These are phyloP conservation scores for Plenodomus tracheiphilus DNA, from an alignment of 2,329 filamentous ascomycete species.

Conservation along the genomic window DNA sequence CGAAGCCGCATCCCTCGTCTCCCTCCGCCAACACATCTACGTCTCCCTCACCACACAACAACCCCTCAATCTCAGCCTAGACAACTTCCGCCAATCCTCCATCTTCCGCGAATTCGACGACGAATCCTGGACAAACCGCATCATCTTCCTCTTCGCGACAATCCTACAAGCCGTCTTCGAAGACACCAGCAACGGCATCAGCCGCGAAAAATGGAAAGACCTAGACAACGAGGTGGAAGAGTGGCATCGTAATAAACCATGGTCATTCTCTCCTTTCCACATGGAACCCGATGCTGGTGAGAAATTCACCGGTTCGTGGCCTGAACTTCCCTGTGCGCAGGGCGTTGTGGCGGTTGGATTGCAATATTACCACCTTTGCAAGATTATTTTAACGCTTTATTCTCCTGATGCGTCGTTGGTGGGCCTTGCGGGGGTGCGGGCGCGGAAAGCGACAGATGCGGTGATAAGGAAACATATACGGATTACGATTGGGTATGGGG, in stretches of 20 bases:
- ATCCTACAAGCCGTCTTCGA: conserved; percentile 34
- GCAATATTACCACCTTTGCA: conserved; percentile 38
- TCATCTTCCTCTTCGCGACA: conserved; percentile 36
- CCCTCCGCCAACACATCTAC: conserved; percentile 48
- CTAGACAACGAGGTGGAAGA: conserved; percentile 35
- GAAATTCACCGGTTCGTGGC: conserved; percentile 26
- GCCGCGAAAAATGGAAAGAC: conserved; percentile 32
- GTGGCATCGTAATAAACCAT: conserved; percentile 37
- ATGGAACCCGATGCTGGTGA: conserved; percentile 27
- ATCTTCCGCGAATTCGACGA: conserved; percentile 37
- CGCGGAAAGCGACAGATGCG: conserved; percentile 30
- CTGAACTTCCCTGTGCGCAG: conserved; percentile 24
- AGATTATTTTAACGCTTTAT: conserved; percentile 35
- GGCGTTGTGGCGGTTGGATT: conserved; percentile 33
- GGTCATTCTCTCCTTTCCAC: conserved; percentile 30
- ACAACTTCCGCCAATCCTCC: conserved; percentile 34
- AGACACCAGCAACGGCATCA: conserved; percentile 21
- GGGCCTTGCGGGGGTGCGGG: conserved; percentile 30
- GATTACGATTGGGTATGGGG: conserved; percentile 34
- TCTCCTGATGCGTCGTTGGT: conserved; percentile 30
- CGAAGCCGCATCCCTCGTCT: conserved; percentile 48
- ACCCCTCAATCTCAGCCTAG: conserved; percentile 33
- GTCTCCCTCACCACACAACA: conserved; percentile 43
- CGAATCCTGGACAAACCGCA: conserved; percentile 38
- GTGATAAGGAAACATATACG: conserved; percentile 32